A percentile compares a stretch with the other conserved stretches of the same genome.
Evolutionary conservation across 2,329 filamentous ascomycete species (phyloP).

Genomic region (Alternaria panax): DNA sequence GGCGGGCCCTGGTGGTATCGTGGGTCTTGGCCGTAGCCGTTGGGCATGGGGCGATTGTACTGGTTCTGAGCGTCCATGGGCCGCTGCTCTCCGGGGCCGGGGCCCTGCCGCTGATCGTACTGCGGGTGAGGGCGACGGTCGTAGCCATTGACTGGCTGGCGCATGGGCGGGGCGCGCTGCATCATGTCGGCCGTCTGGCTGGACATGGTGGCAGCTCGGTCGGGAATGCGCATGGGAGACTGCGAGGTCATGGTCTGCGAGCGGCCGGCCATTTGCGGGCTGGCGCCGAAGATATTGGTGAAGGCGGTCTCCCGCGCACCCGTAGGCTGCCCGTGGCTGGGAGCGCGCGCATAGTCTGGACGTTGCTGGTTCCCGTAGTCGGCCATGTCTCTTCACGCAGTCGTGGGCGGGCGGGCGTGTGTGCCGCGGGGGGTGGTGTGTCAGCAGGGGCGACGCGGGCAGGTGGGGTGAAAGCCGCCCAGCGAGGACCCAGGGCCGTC

Average conservation of each 20-base stretch:
- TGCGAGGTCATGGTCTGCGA: slow-evolving; percentile 95
- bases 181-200: slow-evolving; percentile 59
- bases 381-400: slow-evolving; percentile 59
- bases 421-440: slow-evolving; percentile 15
- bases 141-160: slow-evolving; percentile 56
- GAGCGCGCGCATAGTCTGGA: slow-evolving; percentile 63
- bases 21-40: slow-evolving; percentile 50
- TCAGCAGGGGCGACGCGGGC: slow-evolving; percentile 8
- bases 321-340: slow-evolving; percentile 61
- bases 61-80: slow-evolving; percentile 36
- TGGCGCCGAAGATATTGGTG: slow-evolving; percentile 93
- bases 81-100: slow-evolving; percentile 38
- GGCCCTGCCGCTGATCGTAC: slow-evolving; percentile 37
- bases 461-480: slow-evolving; percentile 14
- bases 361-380: slow-evolving; percentile 70
- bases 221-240: slow-evolving; percentile 66
- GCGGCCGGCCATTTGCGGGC: slow-evolving; percentile 75
- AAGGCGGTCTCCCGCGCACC: slow-evolving; percentile 91
- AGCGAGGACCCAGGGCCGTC: slow-evolving; percentile 9
- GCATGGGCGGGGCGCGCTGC: slow-evolving; percentile 70
- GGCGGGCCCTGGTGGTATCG: slow-evolving; percentile 46
- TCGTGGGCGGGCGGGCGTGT: slow-evolving; percentile 17
- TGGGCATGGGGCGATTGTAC: slow-evolving; percentile 45
- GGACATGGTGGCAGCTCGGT: slow-evolving; percentile 76
- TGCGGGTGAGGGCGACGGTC: slow-evolving; percentile 44